Evolutionary conservation across 306 rosid species (phyloP), one percentile per base, ranked within the genome.

Genomic region (Citrullus colocynthis): DNA sequence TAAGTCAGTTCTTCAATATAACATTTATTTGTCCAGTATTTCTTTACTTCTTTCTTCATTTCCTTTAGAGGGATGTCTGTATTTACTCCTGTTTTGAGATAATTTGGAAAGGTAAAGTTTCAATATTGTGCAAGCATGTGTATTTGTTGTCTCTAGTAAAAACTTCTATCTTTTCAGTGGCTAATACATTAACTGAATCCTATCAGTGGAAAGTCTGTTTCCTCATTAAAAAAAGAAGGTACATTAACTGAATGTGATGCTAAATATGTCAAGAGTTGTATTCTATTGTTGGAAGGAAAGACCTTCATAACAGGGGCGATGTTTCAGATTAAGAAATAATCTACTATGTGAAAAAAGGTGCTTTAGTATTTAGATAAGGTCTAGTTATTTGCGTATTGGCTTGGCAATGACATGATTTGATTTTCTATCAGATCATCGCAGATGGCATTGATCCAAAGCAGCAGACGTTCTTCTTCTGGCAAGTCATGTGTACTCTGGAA

Each of bases 361-460:
- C 55, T 44, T n/a, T 21, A n/a, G 36, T 41, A 67, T 18, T 67
- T 41, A 41, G 54, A 37, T 24, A 20, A 20, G 75, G 36, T 69
- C 75, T 42, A 44, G 55, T 69, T 42, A 9, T 69, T 21, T 20
- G 75, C 10, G 54, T 44, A n/a, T 69, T 44, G 56, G 34, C 34
- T 44, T 67, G 55, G 9, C 55, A 69, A 69, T 69, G 75, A 69
- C 36, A 42, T 21, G 36, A 69, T 56, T 44, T 42, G 56, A 28
- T 69, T 44, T 49, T 49, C 37, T 51, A 32, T 73, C 61, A 92
- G 97, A 75, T 85, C 74, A 42, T 85, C 80, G 91, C 84, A 32
- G 82, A 85, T 77, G 84, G 83, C 42, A 69, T 88, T 66, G 92
- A 91, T 85, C 98, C 97, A 14, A 92, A 83, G 77, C 55, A 67